Evolutionary conservation across 2,329 filamentous ascomycete genomes (phyloP), one percentile per base, ranked within the genome.

Genomic region (Xylariaceae sp.): DNA sequence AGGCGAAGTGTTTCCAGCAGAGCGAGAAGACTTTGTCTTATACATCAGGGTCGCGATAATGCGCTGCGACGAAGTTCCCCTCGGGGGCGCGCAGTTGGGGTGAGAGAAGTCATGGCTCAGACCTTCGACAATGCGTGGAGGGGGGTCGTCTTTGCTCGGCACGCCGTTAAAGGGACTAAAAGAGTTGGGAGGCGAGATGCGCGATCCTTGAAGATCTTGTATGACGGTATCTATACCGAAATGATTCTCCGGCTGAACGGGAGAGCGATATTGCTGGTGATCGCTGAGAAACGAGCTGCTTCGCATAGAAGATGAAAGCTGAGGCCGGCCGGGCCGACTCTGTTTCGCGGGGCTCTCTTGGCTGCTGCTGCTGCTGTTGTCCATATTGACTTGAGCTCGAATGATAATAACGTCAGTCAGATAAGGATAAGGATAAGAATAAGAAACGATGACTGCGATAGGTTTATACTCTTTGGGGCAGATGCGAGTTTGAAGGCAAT

Each of bases 221-320:
- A 88, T 81, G 14, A 88, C 84, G 41, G 84, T 85, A 68, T 88
- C 86, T 65, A 88, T 88, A 60, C 84, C 85, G 61, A 85, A 84
- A 69, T 82, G 79, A 56, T 76, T 77, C 24, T 86, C 84, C 43
- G 81, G 77, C 59, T 78, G 78, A 57, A 75, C 74, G 9, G 83
- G 82, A 26, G 83, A 82, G 45, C 85, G 82, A 63, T 85, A 86
- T 67, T 87, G 83, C 71, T 87, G 84, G 67, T 87, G 82, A 63
- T 87, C 85, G 70, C 80, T 79, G 54, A 87, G 76, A 68, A 84
- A 87, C 12, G 84, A 87, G 71, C 81, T 83, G 75, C 81, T 86
- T 67, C 85, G 81, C 80, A 82, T 83, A 50, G 75, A 72, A 51
- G 74, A 75, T 44, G 75, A 71, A 64, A 84, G 73, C 69, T 82